phyloP scores from a whole-genome alignment of 352 stramenopile genomes.

The Phytophthora megakarya region DNA sequence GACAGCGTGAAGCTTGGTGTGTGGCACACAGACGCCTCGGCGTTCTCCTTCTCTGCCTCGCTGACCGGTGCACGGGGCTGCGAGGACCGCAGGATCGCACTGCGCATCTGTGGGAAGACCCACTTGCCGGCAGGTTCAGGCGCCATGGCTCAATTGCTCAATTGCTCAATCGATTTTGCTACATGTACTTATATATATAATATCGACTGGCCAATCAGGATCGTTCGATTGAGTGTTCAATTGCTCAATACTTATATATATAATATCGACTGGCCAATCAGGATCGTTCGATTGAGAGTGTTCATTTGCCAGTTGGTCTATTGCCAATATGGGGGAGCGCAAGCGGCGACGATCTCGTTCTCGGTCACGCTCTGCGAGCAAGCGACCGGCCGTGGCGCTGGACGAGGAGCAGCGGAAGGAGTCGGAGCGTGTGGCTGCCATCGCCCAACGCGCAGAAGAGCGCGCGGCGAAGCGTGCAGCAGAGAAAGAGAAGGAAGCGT shows the following conservation, averaged over 20 bases:
- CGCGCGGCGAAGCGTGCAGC: constrained; percentile 52
- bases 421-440: constrained; percentile 71
- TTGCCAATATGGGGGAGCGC: too few species aligned
- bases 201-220: background rate
- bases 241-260: too few species aligned
- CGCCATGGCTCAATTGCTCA: too few species aligned
- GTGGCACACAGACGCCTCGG: constrained; percentile 31
- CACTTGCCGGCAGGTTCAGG: constrained; percentile 37
- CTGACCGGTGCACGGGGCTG: background rate
- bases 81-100: constrained; percentile 30
- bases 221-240: too few species aligned
- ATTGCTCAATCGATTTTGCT: too few species aligned
- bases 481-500: constrained; percentile 31
- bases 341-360: constrained; percentile 59
- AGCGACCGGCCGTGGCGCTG: constrained; percentile 14
- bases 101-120: constrained; percentile 56
- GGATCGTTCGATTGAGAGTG: too few species aligned
- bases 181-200: background rate
- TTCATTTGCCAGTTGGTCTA: too few species aligned
- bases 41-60: constrained; percentile 39
- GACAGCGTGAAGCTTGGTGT: constrained; percentile 54
- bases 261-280: background rate
- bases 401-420: constrained; percentile 56
- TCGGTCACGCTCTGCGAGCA: constrained; percentile 36
- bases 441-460: constrained; percentile 74